Evolutionary conservation across 768 basidiomycete genomes (phyloP).

Genomic region (Zangia roseola): DNA sequence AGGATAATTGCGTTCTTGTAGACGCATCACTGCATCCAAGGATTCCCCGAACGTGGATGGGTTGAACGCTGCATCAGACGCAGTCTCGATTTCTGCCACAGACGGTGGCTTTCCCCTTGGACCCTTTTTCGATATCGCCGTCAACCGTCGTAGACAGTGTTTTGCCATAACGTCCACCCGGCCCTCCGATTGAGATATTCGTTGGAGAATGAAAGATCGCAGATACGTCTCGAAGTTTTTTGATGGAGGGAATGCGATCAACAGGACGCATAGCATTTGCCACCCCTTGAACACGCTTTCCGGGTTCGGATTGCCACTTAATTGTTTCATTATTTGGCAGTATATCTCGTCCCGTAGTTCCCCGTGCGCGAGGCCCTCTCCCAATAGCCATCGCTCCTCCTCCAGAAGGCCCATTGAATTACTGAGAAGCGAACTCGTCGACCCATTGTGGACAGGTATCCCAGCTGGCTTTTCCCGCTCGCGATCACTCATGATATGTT

Average conservation of each 20-base stretch:
- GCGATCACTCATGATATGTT: slow-evolving; percentile 92
- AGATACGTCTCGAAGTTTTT: slow-evolving; percentile 90
- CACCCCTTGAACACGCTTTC: slow-evolving; percentile 89
- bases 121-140: slow-evolving; percentile 75
- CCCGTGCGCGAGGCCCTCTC: slow-evolving; percentile 73
- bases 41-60: slow-evolving; percentile 94
- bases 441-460: slow-evolving; percentile 44
- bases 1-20: slow-evolving; percentile 87
- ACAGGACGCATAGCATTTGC: slow-evolving; percentile 87
- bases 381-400: slow-evolving; percentile 84
- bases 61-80: slow-evolving; percentile 93
- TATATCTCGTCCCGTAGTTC: slow-evolving; percentile 93
- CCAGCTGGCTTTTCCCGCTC: slow-evolving; percentile 65
- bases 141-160: slow-evolving; percentile 80
- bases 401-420: slow-evolving; percentile 58
- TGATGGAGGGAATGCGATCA: slow-evolving; percentile 91
- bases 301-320: slow-evolving; percentile 78
- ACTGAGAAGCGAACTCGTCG: slow-evolving; percentile 41
- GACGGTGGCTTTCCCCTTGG: slow-evolving; percentile 83
- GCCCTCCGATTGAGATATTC: slow-evolving; percentile 65
- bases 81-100: slow-evolving; percentile 86
- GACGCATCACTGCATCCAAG: slow-evolving; percentile 75
- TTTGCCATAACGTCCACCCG: slow-evolving; percentile 89
- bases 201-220: slow-evolving; percentile 72
- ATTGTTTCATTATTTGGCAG: slow-evolving; percentile 90